A percentile compares a stretch with the other conserved stretches of the same genome.
Evolutionary conservation across 495 filamentous ascomycete species (phyloP).

Genomic region (Talaromyces liani): DNA sequence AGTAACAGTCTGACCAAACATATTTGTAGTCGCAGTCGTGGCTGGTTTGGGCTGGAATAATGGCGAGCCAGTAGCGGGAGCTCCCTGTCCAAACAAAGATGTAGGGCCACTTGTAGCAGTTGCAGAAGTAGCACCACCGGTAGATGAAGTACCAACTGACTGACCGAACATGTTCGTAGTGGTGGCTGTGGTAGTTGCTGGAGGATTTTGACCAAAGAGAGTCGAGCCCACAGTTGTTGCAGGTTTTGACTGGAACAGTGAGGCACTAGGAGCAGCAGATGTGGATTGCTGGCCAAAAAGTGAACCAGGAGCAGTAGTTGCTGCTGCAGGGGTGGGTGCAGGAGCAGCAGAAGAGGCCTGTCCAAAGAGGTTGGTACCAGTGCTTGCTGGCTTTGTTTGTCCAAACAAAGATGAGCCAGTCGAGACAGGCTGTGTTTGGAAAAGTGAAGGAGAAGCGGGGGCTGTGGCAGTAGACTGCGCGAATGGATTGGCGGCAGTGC

Average conservation of each 20-base stretch:
- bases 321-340: slow-evolving; percentile 13
- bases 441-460: slow-evolving; percentile 10
- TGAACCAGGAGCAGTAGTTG: background rate
- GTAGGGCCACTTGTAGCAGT: background rate
- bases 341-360: slow-evolving; percentile 12
- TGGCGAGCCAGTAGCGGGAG: background rate
- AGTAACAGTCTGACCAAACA: background rate
- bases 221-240: slow-evolving; percentile 5
- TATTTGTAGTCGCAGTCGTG: background rate
- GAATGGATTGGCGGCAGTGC: slow-evolving; percentile 14
- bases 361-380: slow-evolving; percentile 17
- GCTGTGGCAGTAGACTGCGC: slow-evolving; percentile 9
- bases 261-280: slow-evolving; percentile 9
- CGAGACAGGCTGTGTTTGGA: slow-evolving; percentile 12
- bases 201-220: slow-evolving; percentile 12
- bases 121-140: background rate
- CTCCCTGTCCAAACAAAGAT: background rate
- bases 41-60: background rate
- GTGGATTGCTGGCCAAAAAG: slow-evolving; percentile 9
- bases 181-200: background rate
- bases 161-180: slow-evolving; percentile 14
- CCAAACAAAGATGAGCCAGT: slow-evolving; percentile 21
- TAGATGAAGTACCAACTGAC: slow-evolving; percentile 10
- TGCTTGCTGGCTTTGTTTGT: slow-evolving; percentile 7
- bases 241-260: slow-evolving; percentile 4